A percentile compares a stretch with the other conserved stretches of the same genome.
Conservation (phyloP, 2,329 filamentous ascomycete species). For the Aspergillaceae sp. region DNA sequence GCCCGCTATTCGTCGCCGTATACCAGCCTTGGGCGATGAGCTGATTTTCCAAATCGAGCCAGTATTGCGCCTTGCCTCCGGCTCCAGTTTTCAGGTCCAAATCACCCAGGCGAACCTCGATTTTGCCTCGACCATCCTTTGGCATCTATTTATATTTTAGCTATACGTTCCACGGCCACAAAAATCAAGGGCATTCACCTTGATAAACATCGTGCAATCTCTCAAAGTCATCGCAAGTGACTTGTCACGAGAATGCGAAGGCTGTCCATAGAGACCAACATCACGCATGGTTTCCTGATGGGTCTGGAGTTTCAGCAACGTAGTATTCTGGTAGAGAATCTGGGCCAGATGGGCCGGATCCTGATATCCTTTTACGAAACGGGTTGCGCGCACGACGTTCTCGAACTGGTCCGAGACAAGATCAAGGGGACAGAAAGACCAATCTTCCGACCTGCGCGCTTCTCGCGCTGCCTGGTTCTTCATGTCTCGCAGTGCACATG, state of each 20-base stretch:
- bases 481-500: slow-evolving; percentile 55
- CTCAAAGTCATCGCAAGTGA: slow-evolving; percentile 69
- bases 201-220: slow-evolving; percentile 68
- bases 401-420: slow-evolving; percentile 45
- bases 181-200: slow-evolving; percentile 34
- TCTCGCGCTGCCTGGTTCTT: slow-evolving; percentile 33
- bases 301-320: slow-evolving; percentile 25
- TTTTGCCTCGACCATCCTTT: slow-evolving; percentile 19
- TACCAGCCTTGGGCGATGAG: slow-evolving; percentile 65
- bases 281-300: slow-evolving; percentile 27
- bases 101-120: slow-evolving; percentile 57
- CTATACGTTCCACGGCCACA: background rate
- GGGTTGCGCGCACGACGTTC: slow-evolving; percentile 38
- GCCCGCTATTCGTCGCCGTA: slow-evolving; percentile 28
- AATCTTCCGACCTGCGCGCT: slow-evolving; percentile 19
- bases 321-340: slow-evolving; percentile 27
- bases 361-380: slow-evolving; percentile 27
- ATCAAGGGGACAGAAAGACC: slow-evolving; percentile 56
- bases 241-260: slow-evolving; percentile 40
- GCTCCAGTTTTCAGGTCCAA: slow-evolving; percentile 65
- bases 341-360: slow-evolving; percentile 29
- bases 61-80: slow-evolving; percentile 58
- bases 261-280: slow-evolving; percentile 29
- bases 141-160: slow-evolving; percentile 22
- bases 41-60: slow-evolving; percentile 54